Evolutionary conservation across 768 basidiomycete genomes (phyloP).

Genomic region (Cyathus striatus): DNA sequence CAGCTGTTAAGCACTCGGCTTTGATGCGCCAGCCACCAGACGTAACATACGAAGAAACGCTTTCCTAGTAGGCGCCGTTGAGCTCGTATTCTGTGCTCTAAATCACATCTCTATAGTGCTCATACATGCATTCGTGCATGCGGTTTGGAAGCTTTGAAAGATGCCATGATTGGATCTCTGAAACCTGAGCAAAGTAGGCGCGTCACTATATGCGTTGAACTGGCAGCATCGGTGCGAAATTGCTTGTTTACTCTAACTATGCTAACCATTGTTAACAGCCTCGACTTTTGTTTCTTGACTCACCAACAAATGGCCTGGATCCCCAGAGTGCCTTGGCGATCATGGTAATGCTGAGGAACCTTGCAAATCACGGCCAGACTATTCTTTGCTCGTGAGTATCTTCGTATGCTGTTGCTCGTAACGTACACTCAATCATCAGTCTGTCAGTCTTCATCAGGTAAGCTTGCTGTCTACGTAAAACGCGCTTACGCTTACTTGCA

Average conservation of each 20-base stretch:
- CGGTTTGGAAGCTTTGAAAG: conserved; percentile 55
- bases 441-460: conserved; percentile 17
- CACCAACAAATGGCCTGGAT: conserved; percentile 85
- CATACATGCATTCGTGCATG: conserved; percentile 55
- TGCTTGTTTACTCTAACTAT: not conserved
- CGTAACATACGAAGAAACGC: conserved; percentile 67
- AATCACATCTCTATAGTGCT: conserved; percentile 19
- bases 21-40: conserved; percentile 69
- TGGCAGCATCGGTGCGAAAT: conserved; percentile 73
- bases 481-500: conserved; percentile 62
- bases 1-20: conserved; percentile 79
- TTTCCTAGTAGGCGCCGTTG: conserved; percentile 57
- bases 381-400: conserved; percentile 75
- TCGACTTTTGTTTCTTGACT: conserved; percentile 79
- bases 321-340: conserved; percentile 87
- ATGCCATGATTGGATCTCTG: conserved; percentile 61
- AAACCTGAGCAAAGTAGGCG: conserved; percentile 74
- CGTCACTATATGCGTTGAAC: conserved; percentile 82
- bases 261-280: conserved; percentile 39
- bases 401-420: conserved; percentile 21
- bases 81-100: not conserved
- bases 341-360: conserved; percentile 64
- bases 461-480: conserved; percentile 54
- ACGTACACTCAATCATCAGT: conserved; percentile 39
- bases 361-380: conserved; percentile 79